A percentile compares a stretch with the other conserved stretches of the same genome.
Conservation (phyloP, 2,329 filamentous ascomycete species). For the Zymoseptoria brevis region DNA sequence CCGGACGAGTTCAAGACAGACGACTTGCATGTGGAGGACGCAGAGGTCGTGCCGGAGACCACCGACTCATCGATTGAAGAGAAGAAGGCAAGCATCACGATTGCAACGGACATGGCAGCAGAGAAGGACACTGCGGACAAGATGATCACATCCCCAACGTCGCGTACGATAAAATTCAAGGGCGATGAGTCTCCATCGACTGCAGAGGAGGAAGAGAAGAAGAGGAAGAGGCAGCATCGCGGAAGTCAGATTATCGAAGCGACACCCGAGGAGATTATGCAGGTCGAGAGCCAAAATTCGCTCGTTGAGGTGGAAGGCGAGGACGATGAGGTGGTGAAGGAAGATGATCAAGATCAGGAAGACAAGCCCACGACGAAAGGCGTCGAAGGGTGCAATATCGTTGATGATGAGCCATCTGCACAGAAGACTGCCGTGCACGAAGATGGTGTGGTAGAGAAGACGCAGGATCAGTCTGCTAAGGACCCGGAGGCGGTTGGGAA, state of each 20-base stretch:
- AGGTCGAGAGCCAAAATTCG: slow-evolving; percentile 7
- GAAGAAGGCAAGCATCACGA: background rate
- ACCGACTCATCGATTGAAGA: slow-evolving; percentile 8
- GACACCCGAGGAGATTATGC: slow-evolving; percentile 14
- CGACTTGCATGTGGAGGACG: background rate
- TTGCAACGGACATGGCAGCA: background rate
- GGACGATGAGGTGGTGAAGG: slow-evolving; percentile 16
- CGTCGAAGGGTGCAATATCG: slow-evolving; percentile 12
- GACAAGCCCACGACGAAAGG: slow-evolving; percentile 6
- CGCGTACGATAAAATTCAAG: slow-evolving; percentile 7
- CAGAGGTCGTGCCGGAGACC: background rate
- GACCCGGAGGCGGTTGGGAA: slow-evolving; percentile 27
- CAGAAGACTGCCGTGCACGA: background rate
- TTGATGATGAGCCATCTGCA: slow-evolving; percentile 9
- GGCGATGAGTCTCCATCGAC: slow-evolving; percentile 21
- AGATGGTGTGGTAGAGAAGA: slow-evolving; percentile 7
- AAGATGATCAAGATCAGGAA: background rate
- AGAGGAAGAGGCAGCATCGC: slow-evolving; percentile 7
- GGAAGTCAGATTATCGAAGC: slow-evolving; percentile 8
- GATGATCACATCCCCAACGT: slow-evolving; percentile 1
- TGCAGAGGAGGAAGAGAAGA: background rate
- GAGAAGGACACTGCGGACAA: background rate
- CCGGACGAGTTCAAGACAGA: background rate
- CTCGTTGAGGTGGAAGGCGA: slow-evolving; percentile 7
- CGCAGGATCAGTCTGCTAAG: slow-evolving; percentile 22